Evolutionary conservation across 2,329 filamentous ascomycete species (phyloP).

Genomic region (Ophiostoma novo-ulmi): DNA sequence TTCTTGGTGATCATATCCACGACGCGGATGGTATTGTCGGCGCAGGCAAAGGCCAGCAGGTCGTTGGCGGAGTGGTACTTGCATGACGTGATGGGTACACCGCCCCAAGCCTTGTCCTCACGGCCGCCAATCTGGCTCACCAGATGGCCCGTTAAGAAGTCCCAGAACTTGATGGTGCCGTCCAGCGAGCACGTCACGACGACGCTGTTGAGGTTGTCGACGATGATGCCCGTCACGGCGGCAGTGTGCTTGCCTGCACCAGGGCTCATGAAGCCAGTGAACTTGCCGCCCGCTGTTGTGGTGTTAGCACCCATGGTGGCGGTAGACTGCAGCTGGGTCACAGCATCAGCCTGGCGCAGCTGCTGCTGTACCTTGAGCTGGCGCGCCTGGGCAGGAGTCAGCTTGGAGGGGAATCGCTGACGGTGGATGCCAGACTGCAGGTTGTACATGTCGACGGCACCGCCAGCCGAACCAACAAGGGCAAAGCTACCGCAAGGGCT

Average conservation of each 20-base stretch:
- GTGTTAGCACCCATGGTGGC: constrained; percentile 29
- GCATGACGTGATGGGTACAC: constrained; percentile 64
- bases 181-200: constrained; percentile 84
- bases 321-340: constrained; percentile 50
- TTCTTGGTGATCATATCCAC: constrained; percentile 87
- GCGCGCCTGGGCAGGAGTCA: constrained; percentile 73
- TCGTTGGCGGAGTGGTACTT: constrained; percentile 80
- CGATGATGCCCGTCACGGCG: constrained; percentile 76
- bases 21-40: constrained; percentile 80
- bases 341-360: constrained; percentile 50
- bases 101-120: constrained; percentile 40
- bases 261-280: constrained; percentile 30
- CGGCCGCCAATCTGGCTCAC: constrained; percentile 79
- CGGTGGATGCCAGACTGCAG: constrained; percentile 87
- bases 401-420: constrained; percentile 74
- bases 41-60: constrained; percentile 80
- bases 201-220: constrained; percentile 83
- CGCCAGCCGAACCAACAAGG: constrained; percentile 75
- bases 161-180: constrained; percentile 96
- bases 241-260: constrained; percentile 71
- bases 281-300: neutral
- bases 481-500: constrained; percentile 93
- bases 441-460: constrained; percentile 92
- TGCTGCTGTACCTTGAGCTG: constrained; percentile 66
- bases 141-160: constrained; percentile 77